Evolutionary conservation across 352 stramenopile genomes (phyloP).

Genomic region (Albugo candida): DNA sequence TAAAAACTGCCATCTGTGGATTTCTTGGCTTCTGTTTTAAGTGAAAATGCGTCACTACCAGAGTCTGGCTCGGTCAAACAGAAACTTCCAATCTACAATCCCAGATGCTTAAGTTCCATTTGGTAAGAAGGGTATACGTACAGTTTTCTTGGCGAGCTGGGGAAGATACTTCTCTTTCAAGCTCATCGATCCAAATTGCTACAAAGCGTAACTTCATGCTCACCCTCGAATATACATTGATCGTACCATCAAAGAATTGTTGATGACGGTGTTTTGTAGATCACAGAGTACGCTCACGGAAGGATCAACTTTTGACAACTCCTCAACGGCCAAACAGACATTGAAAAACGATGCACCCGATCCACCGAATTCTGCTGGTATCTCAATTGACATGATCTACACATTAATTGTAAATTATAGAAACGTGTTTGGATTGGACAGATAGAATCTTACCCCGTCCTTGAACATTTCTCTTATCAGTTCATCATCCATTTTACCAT

Average conservation of each 20-base stretch:
- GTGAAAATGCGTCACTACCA: conserved; percentile 90
- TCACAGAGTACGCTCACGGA: conserved; percentile 88
- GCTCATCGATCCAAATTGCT: too few relatives aligned
- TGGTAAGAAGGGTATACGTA: background rate
- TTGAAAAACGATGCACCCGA: conserved; percentile 89
- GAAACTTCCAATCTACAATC: conserved; percentile 84
- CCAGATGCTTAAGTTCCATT: background rate
- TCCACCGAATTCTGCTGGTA: conserved; percentile 83
- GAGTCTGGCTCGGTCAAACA: conserved; percentile 87
- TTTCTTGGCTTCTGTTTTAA: conserved; percentile 81
- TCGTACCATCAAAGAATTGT: conserved; percentile 86
- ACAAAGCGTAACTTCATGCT: too few relatives aligned
- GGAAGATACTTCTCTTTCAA: conserved; percentile 74
- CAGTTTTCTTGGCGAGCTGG: conserved; percentile 32
- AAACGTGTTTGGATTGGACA: background rate
- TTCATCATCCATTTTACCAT: conserved; percentile 75
- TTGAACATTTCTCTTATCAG: conserved; percentile 87
- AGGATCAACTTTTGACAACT: conserved; percentile 91
- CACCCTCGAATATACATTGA: too few relatives aligned
- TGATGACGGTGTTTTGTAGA: conserved; percentile 89
- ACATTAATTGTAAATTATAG: background rate
- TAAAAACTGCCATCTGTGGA: conserved; percentile 85
- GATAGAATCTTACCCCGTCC: conserved; percentile 26
- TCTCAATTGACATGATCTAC: conserved; percentile 90
- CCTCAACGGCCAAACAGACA: conserved; percentile 90